Evolutionary conservation across 23 red algal species (phyloP), one percentile per base, ranked within the genome.

Genomic region (Gracilaria domingensis): DNA sequence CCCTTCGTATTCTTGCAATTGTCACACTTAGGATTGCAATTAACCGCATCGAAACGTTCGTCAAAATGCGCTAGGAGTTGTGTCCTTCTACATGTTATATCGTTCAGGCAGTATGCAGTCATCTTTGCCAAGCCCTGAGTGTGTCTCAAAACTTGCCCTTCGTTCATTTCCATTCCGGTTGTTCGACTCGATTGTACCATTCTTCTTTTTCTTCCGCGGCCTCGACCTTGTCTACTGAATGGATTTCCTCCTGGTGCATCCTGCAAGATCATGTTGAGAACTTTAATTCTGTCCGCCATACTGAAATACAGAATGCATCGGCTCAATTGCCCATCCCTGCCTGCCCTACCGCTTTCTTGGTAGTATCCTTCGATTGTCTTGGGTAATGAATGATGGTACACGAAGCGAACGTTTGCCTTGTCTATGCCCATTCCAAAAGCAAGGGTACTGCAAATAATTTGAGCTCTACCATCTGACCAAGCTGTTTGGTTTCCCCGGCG

Each of bases 371-470:
- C 97, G 0, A 99, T 88, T 61, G 87, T 99, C 85, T 96, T 99
- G 11, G 97, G 97, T 70, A 99, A 84, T 60, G 92, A 75, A 62
- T 95, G 94, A 77, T 99, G 97, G 65, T 94, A 96, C 14, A 99
- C 97, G 81, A 95, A 99, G 45, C 97, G 91, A 30, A 99, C 97
- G 56, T 99, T 88, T 61, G 91, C 84, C 79, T 99, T 99, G 81
- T 99, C 91, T 83, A 99, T 99, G 23, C 97, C 97, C 97, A 99
- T 99, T 24, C 97, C 97, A 93, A 99, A 99, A 24, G 97, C 97
- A 39, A 99, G 66, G 59, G 97, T 99, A 21, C 94, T 93, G 64
- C 94, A 95, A 67, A 99, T 99, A 25, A 99, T 85, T 36, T 91
- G 91, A 42, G 92, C 74, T 16, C 32, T 53, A 12, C 93, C 93